Evolutionary conservation across 2,329 filamentous ascomycete genomes (phyloP).

Genomic region (Penicillium thymicola): DNA sequence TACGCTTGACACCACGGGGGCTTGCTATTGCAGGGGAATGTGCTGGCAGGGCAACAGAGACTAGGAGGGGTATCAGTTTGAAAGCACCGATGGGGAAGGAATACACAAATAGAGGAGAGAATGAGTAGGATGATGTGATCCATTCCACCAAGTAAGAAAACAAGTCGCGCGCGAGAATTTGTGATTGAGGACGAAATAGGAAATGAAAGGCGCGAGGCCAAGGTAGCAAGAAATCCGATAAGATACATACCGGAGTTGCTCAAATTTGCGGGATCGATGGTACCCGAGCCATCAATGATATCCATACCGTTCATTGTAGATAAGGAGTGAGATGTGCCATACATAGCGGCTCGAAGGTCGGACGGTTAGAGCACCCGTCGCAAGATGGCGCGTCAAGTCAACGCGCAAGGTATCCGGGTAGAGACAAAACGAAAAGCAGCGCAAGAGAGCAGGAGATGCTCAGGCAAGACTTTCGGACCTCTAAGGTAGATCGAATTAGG

Average conservation of each 20-base stretch:
- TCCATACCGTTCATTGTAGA: slow-evolving; percentile 66
- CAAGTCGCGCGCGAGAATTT: slow-evolving; percentile 8
- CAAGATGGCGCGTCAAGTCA: slow-evolving; percentile 33
- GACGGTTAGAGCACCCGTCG: slow-evolving; percentile 26
- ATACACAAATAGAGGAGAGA: slow-evolving; percentile 12
- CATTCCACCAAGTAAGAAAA: background rate
- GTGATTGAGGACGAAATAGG: slow-evolving; percentile 1
- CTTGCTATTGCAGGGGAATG: slow-evolving; percentile 49
- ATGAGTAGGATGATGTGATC: slow-evolving; percentile 6
- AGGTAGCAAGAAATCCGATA: slow-evolving; percentile 5
- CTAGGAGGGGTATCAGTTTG: slow-evolving; percentile 37
- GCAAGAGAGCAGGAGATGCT: slow-evolving; percentile 21
- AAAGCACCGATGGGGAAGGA: slow-evolving; percentile 23
- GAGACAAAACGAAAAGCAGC: slow-evolving; percentile 21
- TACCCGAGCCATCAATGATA: slow-evolving; percentile 71
- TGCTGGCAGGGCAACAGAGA: slow-evolving; percentile 34
- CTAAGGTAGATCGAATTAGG: slow-evolving; percentile 25
- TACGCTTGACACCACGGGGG: slow-evolving; percentile 73
- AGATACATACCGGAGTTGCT: slow-evolving; percentile 68
- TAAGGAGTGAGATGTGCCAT: slow-evolving; percentile 47
- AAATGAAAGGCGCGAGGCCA: background rate
- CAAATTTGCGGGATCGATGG: slow-evolving; percentile 86
- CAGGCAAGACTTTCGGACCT: slow-evolving; percentile 24
- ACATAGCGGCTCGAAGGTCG: slow-evolving; percentile 39
- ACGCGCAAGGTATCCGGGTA: slow-evolving; percentile 24